Evolutionary conservation across 345 rosid genomes (phyloP).

Genomic region (Dipteronia dyeriana): DNA sequence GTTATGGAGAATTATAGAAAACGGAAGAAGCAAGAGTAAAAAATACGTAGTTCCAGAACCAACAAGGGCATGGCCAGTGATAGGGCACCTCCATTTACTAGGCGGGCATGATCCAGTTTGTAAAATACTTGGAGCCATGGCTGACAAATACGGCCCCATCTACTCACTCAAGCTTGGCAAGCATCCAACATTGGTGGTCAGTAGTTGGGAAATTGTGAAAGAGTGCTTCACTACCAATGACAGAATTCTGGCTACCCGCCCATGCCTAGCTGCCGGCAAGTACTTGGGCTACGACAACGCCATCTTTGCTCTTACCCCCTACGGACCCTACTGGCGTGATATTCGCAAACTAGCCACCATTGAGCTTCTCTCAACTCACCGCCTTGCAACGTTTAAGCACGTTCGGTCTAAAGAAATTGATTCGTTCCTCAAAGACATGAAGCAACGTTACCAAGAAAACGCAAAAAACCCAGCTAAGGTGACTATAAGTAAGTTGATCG

Average conservation of each 20-base stretch:
- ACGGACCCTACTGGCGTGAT: slow-evolving; percentile 72
- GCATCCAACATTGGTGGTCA: slow-evolving; percentile 39
- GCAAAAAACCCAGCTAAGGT: slow-evolving; percentile 11
- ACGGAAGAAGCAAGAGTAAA: not conserved
- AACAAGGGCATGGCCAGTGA: slow-evolving; percentile 52
- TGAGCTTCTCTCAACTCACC: slow-evolving; percentile 55
- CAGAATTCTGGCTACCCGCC: slow-evolving; percentile 50
- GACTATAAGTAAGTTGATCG: slow-evolving; percentile 41
- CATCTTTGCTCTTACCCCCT: slow-evolving; percentile 46
- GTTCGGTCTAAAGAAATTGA: slow-evolving; percentile 46
- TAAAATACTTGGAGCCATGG: slow-evolving; percentile 47
- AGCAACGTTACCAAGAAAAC: slow-evolving; percentile 11
- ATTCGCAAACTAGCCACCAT: slow-evolving; percentile 54
- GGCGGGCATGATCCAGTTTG: slow-evolving; percentile 32
- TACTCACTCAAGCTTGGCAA: slow-evolving; percentile 55
- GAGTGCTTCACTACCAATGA: slow-evolving; percentile 62
- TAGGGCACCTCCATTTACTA: slow-evolving; percentile 67
- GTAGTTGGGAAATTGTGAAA: slow-evolving; percentile 42
- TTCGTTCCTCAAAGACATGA: slow-evolving; percentile 44
- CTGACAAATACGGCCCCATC: slow-evolving; percentile 55
- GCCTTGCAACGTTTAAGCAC: slow-evolving; percentile 45
- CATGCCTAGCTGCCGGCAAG: slow-evolving; percentile 49
- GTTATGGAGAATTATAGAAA: slow-evolving; percentile 15
- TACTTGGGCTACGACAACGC: slow-evolving; percentile 63
- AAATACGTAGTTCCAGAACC: slow-evolving; percentile 43